Conservation (phyloP, 2,329 filamentous ascomycete species). For the Blumeria graminis region DNA sequence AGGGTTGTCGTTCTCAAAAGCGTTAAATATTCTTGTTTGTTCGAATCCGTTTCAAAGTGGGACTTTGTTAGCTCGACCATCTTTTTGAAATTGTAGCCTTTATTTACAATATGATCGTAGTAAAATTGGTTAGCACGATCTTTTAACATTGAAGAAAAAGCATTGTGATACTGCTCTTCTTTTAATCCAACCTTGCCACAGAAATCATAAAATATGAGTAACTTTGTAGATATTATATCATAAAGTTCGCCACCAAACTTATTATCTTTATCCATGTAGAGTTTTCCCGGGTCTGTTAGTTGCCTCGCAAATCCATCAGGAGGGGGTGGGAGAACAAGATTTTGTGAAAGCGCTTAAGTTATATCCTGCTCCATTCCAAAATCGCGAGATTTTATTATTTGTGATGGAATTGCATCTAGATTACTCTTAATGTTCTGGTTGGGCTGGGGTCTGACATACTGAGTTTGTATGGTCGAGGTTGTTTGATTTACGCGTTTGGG, state of each 20-base stretch:
- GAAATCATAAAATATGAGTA: not conserved
- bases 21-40: slow-evolving; percentile 1
- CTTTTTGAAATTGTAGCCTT: not conserved
- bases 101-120: not conserved
- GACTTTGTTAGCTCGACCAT: not conserved
- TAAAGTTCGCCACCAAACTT: not conserved
- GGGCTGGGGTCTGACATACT: not conserved
- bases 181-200: not conserved
- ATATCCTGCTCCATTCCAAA: too few relatives aligned
- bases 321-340: too few relatives aligned
- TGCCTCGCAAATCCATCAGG: not conserved
- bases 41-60: not conserved
- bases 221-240: not conserved
- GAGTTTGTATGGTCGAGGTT: not conserved
- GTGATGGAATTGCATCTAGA: not conserved
- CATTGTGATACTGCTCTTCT: not conserved
- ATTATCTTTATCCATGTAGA: not conserved
- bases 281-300: not conserved
- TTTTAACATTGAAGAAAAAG: not conserved
- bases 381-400: too few relatives aligned
- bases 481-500: too few relatives aligned
- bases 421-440: not conserved
- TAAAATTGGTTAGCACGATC: not conserved
- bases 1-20: not conserved
- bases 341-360: not conserved